A percentile compares a stretch with the other conserved stretches of the same genome.
Conservation (phyloP, 345 rosid species). For the Schrenkiella parvula region DNA sequence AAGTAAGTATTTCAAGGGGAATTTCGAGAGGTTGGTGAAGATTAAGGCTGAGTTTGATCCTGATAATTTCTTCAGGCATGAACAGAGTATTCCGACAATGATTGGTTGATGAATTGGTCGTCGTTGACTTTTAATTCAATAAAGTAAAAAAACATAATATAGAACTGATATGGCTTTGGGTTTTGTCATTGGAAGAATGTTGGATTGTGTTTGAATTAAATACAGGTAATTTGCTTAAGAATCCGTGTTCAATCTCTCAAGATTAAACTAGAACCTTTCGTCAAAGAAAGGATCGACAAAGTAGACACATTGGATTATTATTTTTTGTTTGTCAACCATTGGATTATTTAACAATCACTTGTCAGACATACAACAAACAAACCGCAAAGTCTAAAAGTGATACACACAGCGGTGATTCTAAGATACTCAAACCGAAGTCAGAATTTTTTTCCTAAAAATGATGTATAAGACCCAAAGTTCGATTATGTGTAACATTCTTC, state of each 20-base stretch:
- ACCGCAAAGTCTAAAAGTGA: neutral
- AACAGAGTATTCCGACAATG: constrained; percentile 56
- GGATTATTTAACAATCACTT: neutral
- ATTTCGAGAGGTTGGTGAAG: constrained; percentile 42
- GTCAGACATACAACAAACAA: neutral
- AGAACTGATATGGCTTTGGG: neutral
- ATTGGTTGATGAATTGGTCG: neutral
- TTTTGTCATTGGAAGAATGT: neutral
- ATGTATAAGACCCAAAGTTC: too few relatives aligned
- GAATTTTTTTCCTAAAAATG: too few relatives aligned
- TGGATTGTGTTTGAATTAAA: neutral
- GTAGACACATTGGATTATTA: too few relatives aligned
- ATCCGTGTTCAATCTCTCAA: neutral
- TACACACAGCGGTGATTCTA: neutral
- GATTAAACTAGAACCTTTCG: neutral
- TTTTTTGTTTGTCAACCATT: too few relatives aligned
- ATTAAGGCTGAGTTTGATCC: constrained; percentile 55
- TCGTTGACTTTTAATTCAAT: neutral
- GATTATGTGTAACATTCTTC: neutral
- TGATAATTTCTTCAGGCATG: constrained; percentile 50
- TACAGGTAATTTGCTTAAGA: neutral
- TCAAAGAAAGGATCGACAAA: neutral
- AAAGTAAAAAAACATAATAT: neutral
- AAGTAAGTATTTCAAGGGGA: constrained; percentile 45
- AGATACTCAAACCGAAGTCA: neutral